These are phyloP conservation scores for Endocalyx cinctus DNA, from an alignment of 2,329 filamentous ascomycete species.

Conservation along the genomic window DNA sequence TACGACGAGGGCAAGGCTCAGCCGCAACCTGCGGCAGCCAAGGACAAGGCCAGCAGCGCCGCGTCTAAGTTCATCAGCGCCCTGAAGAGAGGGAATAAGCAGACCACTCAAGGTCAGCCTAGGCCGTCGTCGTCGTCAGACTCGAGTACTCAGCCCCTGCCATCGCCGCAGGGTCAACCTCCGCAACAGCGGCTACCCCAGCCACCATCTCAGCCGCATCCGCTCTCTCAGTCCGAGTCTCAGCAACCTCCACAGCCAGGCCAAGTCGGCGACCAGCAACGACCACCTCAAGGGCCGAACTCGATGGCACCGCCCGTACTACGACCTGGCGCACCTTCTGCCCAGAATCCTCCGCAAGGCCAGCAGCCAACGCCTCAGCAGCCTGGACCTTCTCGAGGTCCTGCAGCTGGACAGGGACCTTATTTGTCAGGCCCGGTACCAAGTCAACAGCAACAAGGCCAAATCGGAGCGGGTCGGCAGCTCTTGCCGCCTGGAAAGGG, in stretches of 20 bases:
- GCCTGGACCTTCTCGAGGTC: too few relatives aligned
- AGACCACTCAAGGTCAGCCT: too few relatives aligned
- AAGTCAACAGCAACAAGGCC: slow-evolving; percentile 6
- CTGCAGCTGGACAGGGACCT: too few relatives aligned
- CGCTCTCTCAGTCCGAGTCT: too few relatives aligned
- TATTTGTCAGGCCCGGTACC: too few relatives aligned
- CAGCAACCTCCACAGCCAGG: slow-evolving; percentile 1
- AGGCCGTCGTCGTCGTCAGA: too few relatives aligned
- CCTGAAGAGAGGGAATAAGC: slow-evolving; percentile 23
- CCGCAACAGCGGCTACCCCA: slow-evolving; percentile 11
- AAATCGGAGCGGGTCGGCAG: slow-evolving; percentile 12
- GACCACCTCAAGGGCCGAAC: slow-evolving; percentile 11
- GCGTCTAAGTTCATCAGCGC: slow-evolving; percentile 24
- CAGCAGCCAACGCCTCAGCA: slow-evolving; percentile 5
- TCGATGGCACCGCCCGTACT: too few relatives aligned
- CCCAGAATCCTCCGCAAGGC: slow-evolving; percentile 1
- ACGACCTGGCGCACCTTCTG: too few relatives aligned
- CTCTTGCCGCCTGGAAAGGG: slow-evolving; percentile 12
- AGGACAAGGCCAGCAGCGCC: slow-evolving; percentile 26
- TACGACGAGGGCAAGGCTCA: slow-evolving; percentile 15
- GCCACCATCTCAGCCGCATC: slow-evolving; percentile 11
- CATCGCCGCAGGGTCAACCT: slow-evolving; percentile 12
- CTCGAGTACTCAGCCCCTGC: too few relatives aligned
- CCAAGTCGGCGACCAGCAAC: slow-evolving; percentile 10
- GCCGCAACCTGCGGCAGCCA: slow-evolving; percentile 12